These are phyloP conservation scores for Aspergillus viridinutans DNA, from an alignment of 2,329 filamentous ascomycete species.

Conservation along the genomic window DNA sequence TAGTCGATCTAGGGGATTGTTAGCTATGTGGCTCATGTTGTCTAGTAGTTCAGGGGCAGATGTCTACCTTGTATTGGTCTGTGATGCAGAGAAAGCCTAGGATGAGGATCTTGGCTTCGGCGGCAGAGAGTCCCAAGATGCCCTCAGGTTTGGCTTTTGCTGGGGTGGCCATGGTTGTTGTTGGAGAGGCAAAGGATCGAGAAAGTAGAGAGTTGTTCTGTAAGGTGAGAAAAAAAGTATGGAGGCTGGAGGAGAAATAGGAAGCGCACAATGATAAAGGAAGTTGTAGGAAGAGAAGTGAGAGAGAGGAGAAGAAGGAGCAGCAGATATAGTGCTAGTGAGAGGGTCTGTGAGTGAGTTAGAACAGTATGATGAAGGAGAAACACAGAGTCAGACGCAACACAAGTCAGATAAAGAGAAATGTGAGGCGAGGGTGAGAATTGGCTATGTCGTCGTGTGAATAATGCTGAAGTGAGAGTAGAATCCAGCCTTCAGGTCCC, in stretches of 20 bases:
- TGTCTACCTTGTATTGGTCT: conserved; percentile 13
- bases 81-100: conserved; percentile 14
- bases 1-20: conserved; percentile 34
- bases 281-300: not conserved
- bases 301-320: conserved; percentile 2
- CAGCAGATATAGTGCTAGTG: conserved; percentile 1
- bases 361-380: not conserved
- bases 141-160: conserved; percentile 12
- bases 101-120: conserved; percentile 18
- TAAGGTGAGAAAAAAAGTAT: not conserved
- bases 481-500: not conserved
- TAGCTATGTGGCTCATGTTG: not conserved
- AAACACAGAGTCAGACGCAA: not conserved
- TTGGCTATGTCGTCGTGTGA: not conserved
- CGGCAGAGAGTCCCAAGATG: conserved; percentile 11
- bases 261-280: not conserved
- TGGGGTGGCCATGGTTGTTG: conserved; percentile 11
- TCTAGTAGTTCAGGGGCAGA: not conserved
- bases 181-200: not conserved
- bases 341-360: not conserved
- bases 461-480: not conserved
- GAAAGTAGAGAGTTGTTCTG: not conserved
- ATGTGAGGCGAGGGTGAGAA: not conserved
- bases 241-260: not conserved
- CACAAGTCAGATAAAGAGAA: not conserved